Conservation (phyloP, 352 stramenopile genomes). For the Phytopythium delawarense region DNA sequence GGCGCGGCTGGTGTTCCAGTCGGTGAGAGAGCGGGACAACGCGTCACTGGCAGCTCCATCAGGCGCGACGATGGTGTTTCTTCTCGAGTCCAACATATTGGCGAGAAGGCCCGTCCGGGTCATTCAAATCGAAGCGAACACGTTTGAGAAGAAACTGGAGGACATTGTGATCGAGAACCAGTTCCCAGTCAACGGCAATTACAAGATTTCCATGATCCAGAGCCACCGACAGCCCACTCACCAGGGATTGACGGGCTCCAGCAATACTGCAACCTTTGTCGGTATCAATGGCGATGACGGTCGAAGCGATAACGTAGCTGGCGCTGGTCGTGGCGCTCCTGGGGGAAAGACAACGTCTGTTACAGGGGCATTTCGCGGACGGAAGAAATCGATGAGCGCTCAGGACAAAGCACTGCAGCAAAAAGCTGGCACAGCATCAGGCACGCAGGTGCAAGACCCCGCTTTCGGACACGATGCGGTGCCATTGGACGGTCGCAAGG, state of each 20-base stretch:
- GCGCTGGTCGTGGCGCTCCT: background rate
- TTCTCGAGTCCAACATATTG: conserved; percentile 81
- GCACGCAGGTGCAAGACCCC: background rate
- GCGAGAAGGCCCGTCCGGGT: conserved; percentile 69
- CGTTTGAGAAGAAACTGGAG: conserved; percentile 75
- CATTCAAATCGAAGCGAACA: conserved; percentile 72
- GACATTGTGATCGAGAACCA: conserved; percentile 88
- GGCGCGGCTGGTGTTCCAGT: conserved; percentile 88
- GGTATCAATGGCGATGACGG: background rate
- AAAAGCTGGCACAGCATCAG: background rate
- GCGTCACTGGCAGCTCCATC: conserved; percentile 6
- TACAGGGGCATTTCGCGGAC: background rate
- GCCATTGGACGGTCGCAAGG: background rate
- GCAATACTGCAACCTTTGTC: background rate
- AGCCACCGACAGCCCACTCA: conserved; percentile 13
- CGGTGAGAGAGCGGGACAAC: conserved; percentile 32
- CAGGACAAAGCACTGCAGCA: background rate
- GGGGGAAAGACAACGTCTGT: background rate
- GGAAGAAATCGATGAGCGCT: background rate
- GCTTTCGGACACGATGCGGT: background rate
- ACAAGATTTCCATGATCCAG: conserved; percentile 75
- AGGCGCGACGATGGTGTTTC: conserved; percentile 88
- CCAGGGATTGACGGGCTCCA: background rate
- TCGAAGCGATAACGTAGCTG: background rate
- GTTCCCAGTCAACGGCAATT: conserved; percentile 66